phyloP scores from a whole-genome alignment of 306 rosid species.

The Ormosia emarginata region DNA sequence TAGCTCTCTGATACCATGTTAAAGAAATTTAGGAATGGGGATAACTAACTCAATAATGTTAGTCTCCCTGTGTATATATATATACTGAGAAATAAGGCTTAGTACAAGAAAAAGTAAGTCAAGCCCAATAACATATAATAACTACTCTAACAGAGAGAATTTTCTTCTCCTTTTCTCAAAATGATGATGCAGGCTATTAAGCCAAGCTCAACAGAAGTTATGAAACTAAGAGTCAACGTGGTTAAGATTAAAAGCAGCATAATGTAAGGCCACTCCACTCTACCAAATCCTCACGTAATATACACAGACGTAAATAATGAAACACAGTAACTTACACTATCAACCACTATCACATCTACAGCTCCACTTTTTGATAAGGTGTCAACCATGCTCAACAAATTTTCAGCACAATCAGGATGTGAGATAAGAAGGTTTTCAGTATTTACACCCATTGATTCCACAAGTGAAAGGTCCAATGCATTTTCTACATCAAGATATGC shows the following conservation, averaged over 20 bases:
- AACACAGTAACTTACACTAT: constrained; percentile 63
- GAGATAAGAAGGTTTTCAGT: constrained; percentile 71
- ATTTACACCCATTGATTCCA: constrained; percentile 78
- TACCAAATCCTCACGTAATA: constrained; percentile 11
- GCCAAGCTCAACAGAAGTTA: not conserved
- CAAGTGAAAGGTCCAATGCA: constrained; percentile 73
- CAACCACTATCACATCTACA: constrained; percentile 84
- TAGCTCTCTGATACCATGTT: no score
- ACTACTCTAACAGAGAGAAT: not conserved
- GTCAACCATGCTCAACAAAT: constrained; percentile 67
- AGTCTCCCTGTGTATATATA: no score
- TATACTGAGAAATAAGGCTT: no score
- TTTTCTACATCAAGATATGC: constrained; percentile 89
- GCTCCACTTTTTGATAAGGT: constrained; percentile 79
- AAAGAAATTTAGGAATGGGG: no score
- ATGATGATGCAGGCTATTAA: not conserved
- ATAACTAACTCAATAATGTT: no score
- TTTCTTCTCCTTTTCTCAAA: not conserved
- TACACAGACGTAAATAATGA: not conserved
- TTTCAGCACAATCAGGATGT: constrained; percentile 74
- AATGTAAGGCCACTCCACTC: not conserved
- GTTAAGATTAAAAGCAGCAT: not conserved
- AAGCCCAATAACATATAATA: no score
- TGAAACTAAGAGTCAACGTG: not conserved
- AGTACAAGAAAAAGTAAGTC: no score